Conservation (phyloP, 371 early-diverging fungal genomes). For the Entomophthora muscae region DNA sequence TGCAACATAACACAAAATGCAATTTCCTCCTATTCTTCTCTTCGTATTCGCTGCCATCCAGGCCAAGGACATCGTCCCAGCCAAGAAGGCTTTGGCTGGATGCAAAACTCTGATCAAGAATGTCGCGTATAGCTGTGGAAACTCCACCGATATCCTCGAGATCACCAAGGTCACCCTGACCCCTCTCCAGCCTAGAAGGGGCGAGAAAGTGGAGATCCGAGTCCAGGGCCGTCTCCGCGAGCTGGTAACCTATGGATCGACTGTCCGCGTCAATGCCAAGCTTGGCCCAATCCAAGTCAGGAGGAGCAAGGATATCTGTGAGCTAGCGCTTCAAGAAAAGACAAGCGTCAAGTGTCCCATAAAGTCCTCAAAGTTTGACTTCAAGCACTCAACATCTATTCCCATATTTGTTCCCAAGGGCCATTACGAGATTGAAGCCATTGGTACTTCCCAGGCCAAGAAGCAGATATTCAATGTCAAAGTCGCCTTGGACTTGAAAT, state of each 20-base stretch:
- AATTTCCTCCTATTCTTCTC: too few species aligned
- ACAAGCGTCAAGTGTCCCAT: neutral
- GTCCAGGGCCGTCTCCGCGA: neutral
- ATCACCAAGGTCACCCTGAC: neutral
- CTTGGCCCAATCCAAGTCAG: neutral
- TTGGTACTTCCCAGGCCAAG: neutral
- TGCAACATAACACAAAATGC: too few species aligned
- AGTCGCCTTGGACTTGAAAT: too few species aligned
- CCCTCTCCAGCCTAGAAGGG: neutral
- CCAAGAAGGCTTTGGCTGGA: too few species aligned
- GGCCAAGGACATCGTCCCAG: too few species aligned
- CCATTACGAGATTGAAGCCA: neutral
- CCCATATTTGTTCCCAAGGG: neutral
- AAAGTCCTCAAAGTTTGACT: neutral
- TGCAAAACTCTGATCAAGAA: neutral
- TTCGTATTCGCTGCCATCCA: too few species aligned
- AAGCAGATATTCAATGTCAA: neutral
- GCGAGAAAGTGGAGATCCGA: neutral
- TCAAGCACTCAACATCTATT: neutral
- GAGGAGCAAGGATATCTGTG: neutral
- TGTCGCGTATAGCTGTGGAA: slow-evolving; percentile 2
- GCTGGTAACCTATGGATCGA: neutral
- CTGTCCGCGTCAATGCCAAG: slow-evolving; percentile 1
- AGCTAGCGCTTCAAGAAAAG: neutral
- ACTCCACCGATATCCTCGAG: neutral